Evolutionary conservation across 345 rosid species (phyloP), one percentile per base, ranked within the genome.

Genomic region (Moricandia moricandioides): DNA sequence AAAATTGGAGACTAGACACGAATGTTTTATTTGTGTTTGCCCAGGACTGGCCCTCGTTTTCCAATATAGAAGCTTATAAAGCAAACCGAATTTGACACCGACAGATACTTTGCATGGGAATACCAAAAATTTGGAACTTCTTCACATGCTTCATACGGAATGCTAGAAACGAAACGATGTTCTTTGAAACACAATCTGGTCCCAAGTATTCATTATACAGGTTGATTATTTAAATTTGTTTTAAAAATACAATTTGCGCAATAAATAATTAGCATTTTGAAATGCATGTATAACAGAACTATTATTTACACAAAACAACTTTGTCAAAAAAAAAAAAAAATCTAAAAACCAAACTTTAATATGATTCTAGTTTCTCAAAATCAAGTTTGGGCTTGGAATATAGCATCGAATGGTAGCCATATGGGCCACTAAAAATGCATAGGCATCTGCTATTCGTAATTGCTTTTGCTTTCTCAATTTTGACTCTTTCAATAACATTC

Each of bases 401-500:
- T 57, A 56, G 11, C 61, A 56, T 26, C 33, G 26, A 54, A 56
- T 27, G 34, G 34, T 26, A 40, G 16, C 17, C 35, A 43, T 59
- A 26, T 35, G 62, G 73, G 24, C 73, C 21, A 7, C 18, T 13
- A 47, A 67, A 8, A 31, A n/a, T 6, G 45, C 21, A 45, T 1
- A 58, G 3, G 3, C 27, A 5, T 4, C 0, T 27, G 0, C 14
- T 21, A 18, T 65, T 55, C 29, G 16, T 56, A 65, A 21, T 21
- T 4, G 16, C 13, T 29, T 66, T 26, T 58, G 67, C 7, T 54
- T 18, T 76, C 58, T 69, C 70, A 40, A 31, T 14, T 4, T 52
- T 45, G 80, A 77, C 71, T 70, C 45, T 45, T 77, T 77, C 80
- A 77, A 57, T 76, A 56, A 43, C 16, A 70, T 77, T 77, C 54